Evolutionary conservation across 805 yeast genomes (phyloP), one percentile per base, ranked within the genome.

Genomic region (Lachancea waltii): DNA sequence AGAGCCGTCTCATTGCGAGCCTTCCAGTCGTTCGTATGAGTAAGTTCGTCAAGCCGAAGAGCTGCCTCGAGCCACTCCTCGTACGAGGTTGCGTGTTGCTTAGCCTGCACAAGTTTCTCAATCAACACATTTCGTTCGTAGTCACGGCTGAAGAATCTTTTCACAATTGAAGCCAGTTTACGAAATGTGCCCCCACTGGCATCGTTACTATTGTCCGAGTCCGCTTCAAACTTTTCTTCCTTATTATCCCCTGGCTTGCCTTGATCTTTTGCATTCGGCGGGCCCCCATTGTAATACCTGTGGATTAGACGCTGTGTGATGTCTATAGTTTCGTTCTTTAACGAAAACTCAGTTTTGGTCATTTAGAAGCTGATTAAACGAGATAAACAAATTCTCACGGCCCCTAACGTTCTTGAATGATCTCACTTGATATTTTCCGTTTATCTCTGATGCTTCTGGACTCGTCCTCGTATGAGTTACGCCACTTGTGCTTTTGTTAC

Each of bases 1-100:
- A 82, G 59, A n/a, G 70, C 67, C 1, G 86, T 75, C 43, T 73
- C 77, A 3, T 68, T 69, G 35, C 68, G 63, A 13, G 63, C 51
- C 52, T 87, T 87, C 98, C 98, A 90, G 11, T 61, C 53, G 37
- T 80, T 76, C 46, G 77, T 74, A 15, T 79, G 77, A 39, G 77
- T 67, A 13, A 83, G 53, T 19, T 65, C 67, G 54, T 90, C 98
- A 19, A 90, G 65, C 42, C 73, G 58, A 17, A 68, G 53, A 6
- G 90, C 78, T 0, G 77, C 68, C 1, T 70, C 72, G 21, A 72
- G 65, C 97, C 97, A 90, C 33, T 75, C 75, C 6, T 64, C 58
- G 48, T 74, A 79, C 2, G 75, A 69, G 3, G 66, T 63, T 0
- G 80, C 75, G 15, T 68, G 65, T 33, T 61, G 64, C 55, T 70